These are phyloP conservation scores for Citrus cavaleriei DNA, from an alignment of 345 rosid genomes.

Conservation along the genomic window DNA sequence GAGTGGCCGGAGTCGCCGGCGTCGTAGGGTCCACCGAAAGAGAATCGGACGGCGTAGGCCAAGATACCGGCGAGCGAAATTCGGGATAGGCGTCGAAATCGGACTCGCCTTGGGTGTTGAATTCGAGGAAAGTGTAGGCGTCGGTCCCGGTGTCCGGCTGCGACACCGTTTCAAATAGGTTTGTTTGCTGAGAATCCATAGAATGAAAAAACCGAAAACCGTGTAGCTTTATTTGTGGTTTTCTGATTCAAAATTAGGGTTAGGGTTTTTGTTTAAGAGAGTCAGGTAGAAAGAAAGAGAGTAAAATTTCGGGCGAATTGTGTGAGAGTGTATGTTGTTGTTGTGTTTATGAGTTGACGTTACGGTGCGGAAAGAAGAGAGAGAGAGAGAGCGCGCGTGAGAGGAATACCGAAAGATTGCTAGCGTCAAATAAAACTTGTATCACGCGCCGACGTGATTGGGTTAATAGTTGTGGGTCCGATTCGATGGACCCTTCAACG, in stretches of 20 bases:
- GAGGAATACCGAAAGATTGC: not conserved
- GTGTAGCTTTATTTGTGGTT: not conserved
- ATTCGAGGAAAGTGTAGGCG: conserved; percentile 92
- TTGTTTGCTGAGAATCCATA: conserved; percentile 78
- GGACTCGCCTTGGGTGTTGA: conserved; percentile 95
- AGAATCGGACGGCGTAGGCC: conserved; percentile 96
- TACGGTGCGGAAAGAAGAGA: not conserved
- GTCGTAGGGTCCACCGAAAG: conserved; percentile 39
- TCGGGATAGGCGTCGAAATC: conserved; percentile 88
- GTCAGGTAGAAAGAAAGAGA: not conserved
- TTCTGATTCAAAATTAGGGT: conserved; percentile 7
- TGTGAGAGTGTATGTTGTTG: not conserved
- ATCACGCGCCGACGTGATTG: conserved; percentile 5
- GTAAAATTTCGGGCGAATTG: not conserved
- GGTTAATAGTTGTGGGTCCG: not conserved
- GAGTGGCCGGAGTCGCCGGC: conserved; percentile 19
- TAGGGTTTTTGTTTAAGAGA: conserved; percentile 17
- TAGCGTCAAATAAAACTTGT: not conserved
- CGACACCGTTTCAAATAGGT: conserved; percentile 85
- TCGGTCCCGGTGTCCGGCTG: conserved; percentile 87
- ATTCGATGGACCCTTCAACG: too few species aligned
- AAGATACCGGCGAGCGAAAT: conserved; percentile 70
- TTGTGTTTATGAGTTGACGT: not conserved
- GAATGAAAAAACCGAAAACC: not conserved
- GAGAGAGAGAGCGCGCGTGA: not conserved